Evolutionary conservation across 257 asterid genomes (phyloP), one percentile per base, ranked within the genome.

Genomic region (Lithospermum erythrorhizon): DNA sequence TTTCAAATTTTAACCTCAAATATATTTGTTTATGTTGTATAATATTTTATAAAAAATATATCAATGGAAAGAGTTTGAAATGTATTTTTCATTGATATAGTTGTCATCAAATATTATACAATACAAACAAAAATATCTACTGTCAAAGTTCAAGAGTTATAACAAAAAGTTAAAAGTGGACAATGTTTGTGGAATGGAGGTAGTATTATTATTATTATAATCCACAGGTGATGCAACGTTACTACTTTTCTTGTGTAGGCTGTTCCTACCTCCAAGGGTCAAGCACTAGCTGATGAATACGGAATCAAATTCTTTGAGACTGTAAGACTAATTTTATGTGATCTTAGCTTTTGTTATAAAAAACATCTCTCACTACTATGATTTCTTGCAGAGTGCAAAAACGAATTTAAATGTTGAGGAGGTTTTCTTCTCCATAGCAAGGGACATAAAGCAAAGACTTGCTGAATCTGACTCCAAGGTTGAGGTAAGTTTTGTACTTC

Each of bases 361-460:
- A 15, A 59, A 53, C 22, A 65, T 55, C 53, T 45, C 61, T 72
- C 67, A 67, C 70, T 71, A 61, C 61, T 65, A 0, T 22, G 5
- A 53, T 70, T 53, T 65, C 51, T 61, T 76, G 79, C 87, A 89
- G 95, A 89, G 97, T 74, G 97, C 94, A 4, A 90, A 90, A 75
- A 90, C 97, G 55, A 90, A 90, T 81, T 62, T 87, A 93, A 90
- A 89, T 4, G 97, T 89, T 61, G 97, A 89, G 81, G 95, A 89
- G 79, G 97, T 89, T 74, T 89, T 89, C 88, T 89, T 89, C 82
- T 84, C 97, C 61, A 81, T 86, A 72, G 95, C 85, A 37, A 82
- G 93, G 77, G 97, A 90, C 79, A 87, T 90, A 52, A 90, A 90
- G 76, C 94, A 90, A 71, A 83, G 97, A 75, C 95, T 87, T 61